Conservation (phyloP, 192 early-diverging fungal species). For the Linnemannia schmuckeri region DNA sequence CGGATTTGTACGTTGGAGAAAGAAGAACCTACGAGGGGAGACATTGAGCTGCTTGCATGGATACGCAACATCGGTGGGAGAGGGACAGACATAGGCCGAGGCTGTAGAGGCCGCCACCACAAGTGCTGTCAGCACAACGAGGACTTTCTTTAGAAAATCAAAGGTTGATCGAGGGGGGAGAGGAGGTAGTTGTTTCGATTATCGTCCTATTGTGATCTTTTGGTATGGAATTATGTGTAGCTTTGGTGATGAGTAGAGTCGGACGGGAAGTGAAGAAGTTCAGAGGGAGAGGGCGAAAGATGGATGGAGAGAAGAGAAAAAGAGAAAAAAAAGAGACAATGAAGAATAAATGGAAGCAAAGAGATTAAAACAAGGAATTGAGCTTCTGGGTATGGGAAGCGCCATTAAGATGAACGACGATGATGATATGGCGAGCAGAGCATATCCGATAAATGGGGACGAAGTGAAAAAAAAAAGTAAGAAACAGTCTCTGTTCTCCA, state of each 20-base stretch:
- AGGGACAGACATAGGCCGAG: slow-evolving; percentile 26
- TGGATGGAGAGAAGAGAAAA: neutral
- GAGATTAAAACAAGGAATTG: neutral
- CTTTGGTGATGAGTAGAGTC: neutral
- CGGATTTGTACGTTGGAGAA: no score
- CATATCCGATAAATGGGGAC: neutral
- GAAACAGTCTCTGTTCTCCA: neutral
- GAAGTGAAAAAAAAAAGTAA: neutral
- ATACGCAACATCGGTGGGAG: neutral
- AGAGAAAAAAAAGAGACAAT: neutral
- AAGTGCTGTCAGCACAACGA: neutral
- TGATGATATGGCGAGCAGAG: neutral
- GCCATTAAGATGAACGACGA: neutral
- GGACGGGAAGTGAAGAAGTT: neutral
- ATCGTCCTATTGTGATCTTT: neutral
- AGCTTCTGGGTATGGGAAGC: neutral
- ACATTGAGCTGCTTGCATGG: slow-evolving; percentile 32
- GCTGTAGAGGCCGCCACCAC: neutral
- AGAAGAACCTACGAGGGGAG: slow-evolving; percentile 22
- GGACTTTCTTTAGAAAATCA: neutral
- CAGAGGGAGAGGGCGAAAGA: neutral
- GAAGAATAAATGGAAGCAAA: neutral
- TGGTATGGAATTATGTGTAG: neutral
- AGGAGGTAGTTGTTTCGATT: neutral
- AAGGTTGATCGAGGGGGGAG: neutral